Conservation (phyloP, 2,329 filamentous ascomycete species). For the Aspergillus pseudoviridinutans region DNA sequence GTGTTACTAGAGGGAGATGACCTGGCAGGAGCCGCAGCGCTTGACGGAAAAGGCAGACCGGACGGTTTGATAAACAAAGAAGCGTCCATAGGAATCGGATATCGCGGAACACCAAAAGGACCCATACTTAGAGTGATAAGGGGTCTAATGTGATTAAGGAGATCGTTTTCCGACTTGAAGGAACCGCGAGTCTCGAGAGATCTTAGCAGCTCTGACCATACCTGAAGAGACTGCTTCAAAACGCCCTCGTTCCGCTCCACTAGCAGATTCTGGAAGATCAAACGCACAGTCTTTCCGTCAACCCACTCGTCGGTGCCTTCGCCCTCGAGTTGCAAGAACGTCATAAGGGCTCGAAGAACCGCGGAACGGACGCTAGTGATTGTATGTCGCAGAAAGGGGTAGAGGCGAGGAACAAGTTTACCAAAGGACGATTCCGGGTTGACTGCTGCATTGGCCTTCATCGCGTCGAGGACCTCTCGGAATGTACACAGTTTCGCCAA, state of each 20-base stretch:
- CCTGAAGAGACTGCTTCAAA: conserved; percentile 74
- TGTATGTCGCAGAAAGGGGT: conserved; percentile 93
- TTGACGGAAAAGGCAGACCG: conserved; percentile 69
- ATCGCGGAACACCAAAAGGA: conserved; percentile 84
- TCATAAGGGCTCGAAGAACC: conserved; percentile 86
- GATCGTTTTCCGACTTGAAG: conserved; percentile 65
- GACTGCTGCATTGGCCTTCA: conserved; percentile 82
- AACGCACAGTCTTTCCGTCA: conserved; percentile 77
- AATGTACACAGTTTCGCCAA: conserved; percentile 94
- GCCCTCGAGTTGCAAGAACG: conserved; percentile 82
- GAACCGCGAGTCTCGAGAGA: conserved; percentile 60
- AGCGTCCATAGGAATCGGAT: conserved; percentile 88
- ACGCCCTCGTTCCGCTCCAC: conserved; percentile 87
- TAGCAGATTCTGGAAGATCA: conserved; percentile 92
- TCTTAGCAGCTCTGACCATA: conserved; percentile 77
- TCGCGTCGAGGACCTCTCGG: conserved; percentile 83
- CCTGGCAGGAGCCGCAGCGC: conserved; percentile 32
- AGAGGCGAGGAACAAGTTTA: conserved; percentile 85
- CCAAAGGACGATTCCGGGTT: conserved; percentile 88
- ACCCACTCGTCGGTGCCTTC: conserved; percentile 84
- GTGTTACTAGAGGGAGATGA: conserved; percentile 44
- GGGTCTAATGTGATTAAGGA: conserved; percentile 71
- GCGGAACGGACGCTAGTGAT: conserved; percentile 93
- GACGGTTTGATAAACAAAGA: conserved; percentile 90
- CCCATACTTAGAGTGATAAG: conserved; percentile 81